Base-by-base conservation (phyloP, 805 yeast species). In the Starmerella kuoi region DNA sequence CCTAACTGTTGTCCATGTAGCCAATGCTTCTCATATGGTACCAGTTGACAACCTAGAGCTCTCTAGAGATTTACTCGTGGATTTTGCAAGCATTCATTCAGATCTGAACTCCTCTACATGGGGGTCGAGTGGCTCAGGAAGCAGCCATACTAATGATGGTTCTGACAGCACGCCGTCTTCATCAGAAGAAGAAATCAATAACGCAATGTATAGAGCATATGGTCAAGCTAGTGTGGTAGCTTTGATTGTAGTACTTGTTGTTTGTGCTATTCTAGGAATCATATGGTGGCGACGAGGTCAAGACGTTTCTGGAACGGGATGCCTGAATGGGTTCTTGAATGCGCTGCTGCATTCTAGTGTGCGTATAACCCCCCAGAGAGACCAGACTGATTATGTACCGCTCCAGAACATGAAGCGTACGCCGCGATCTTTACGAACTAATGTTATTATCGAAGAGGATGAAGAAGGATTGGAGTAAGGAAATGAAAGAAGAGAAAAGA, bases 1-100 rank as follows among this genome's bases (percentile, higher is more conserved):
- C 55, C 65, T 88, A 54, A 79, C 95, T 0, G 80, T 79, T 57
- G 75, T 82, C 25, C 74, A 75, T 44, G 74, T 88, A 2, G 73
- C 62, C 57, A 74, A 83, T 52, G 75, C 94, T 0, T 79, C 94
- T 3, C 97, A 91, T 57, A 88, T 91, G 97, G 91, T 86, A 21
- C 94, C 97, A 1, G 78, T 73, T 50, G 96, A 87, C 58, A 63
- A 47, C 17, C 37, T 41, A 9, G 18, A 25, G 14, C 19, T 27
- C 19, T 46, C 48, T 26, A 24, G 31, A 14, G 35, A 36, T 5
- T 61, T 87, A 46, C 15, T 40, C 34, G 24, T 30, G 32, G 24
- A 40, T n/a, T 31, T 40, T 32, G 37, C 28, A 6, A 19, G 31
- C n/a, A 22, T 34, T 12, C 3, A 4, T 12, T 15, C 24, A 14